Base-by-base conservation (phyloP, 2,329 filamentous ascomycete genomes). In the Fusarium metavorans region DNA sequence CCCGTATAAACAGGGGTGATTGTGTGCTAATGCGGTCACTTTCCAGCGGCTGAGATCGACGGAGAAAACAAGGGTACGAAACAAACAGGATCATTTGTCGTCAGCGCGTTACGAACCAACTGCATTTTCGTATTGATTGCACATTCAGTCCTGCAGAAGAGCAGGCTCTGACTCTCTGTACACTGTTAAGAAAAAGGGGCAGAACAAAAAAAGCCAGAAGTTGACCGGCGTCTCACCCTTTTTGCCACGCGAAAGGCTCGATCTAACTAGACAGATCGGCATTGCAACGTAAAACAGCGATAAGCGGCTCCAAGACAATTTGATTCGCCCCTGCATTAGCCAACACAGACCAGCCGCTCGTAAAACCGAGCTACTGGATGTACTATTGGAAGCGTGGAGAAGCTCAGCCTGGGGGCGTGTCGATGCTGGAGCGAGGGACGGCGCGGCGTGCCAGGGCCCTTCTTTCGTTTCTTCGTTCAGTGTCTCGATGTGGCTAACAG, bases 301-400 rank as follows among this genome's bases (percentile, higher is more conserved):
- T 57, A 56, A 35, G 30, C 52, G 30, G 52, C 32, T 35, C 27
- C n/a, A 35, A 56, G 14, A 56, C 30, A 34, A 37, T 57, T 37
- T 34, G 34, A 57, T 35, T 57, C 30, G 52, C 52, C 52, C 52
- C 52, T 57, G 52, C 52, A 57, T 57, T 57, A 57, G 52, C 34
- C 10, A 57, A 52, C 48, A 52, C 48, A 32, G 48, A 52, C 48
- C 48, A 52, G 48, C 48, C 16, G 48, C 48, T 52, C 27, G 10
- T 30, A 52, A 48, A 52, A n/a, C 48, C 48, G 25, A 30, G 52
- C 52, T 34, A 57, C 34, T 57, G 52, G 32, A 23, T 57, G 32
- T 23, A 57, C 52, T 57, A 57, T 57, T 57, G 52, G n/a, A 9
- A 57, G 52, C 52, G 27, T 32, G 27, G 52, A 23, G 52, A 34